Evolutionary conservation across 2,329 filamentous ascomycete genomes (phyloP), one percentile per base, ranked within the genome.

Genomic region (Colletotrichum shisoi): DNA sequence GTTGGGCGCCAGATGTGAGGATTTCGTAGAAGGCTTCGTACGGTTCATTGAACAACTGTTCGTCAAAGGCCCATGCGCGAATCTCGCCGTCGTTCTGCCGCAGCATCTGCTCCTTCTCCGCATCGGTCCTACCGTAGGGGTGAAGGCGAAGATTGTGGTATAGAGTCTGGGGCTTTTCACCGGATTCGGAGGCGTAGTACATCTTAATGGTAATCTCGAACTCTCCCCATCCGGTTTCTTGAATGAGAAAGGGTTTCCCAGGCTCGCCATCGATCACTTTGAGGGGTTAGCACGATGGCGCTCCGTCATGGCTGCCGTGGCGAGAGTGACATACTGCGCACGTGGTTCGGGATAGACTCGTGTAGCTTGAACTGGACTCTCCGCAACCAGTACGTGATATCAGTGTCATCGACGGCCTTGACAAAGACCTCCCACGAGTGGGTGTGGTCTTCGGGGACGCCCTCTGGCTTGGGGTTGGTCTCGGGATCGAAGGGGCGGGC

Each of bases 361-460:
- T 97, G 94, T 17, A 99, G 87, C 79, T 98, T 98, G 82, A 99
- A 99, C 77, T 97, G 94, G 1, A 99, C 94, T 74, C 96, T 94
- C 66, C 94, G 92, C 71, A 98, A 85, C 93, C 95, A 99, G 79
- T 96, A 95, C 34, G 92, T 93, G 71, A 98, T 91, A 75, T 97
- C 92, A 68, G 92, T 91, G 77, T 92, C 92, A 73, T 96, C 93
- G 61, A 97, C 84, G 53, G 94, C 93, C 75, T 91, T 91, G 65
- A 99, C 92, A 78, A 96, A 98, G 70, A 98, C 92, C 74, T 91
- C 89, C 95, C 95, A 99, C 70, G 91, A 92, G 82, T 98, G 96
- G 39, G 94, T 98, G 82, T 99, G 95, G 78, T 96, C 94, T 69
- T 92, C 86, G 27, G 94, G 93, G 4, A 92, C 87, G 75, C 89